Base-by-base conservation (phyloP, 164 flowering plant genomes). In the Annona cherimola region DNA sequence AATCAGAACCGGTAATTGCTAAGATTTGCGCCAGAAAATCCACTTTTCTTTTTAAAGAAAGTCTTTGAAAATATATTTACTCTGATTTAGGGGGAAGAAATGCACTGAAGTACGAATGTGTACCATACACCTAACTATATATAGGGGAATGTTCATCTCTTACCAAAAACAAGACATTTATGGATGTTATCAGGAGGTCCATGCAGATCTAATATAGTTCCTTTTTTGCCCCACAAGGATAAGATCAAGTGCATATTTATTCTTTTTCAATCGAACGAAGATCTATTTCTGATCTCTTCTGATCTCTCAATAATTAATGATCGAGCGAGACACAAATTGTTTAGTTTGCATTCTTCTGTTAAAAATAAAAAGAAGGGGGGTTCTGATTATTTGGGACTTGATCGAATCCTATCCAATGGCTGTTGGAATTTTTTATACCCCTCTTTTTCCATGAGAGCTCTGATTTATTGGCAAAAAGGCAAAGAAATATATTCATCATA, bases 171-270 rank as follows among this genome's bases (percentile, higher is more conserved):
- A 65, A 67, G 70, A 5, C 70, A 67, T 67, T 46, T 67, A 67
- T 67, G 70, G 70, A 45, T 67, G 45, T 67, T 67, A 67, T 67
- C 70, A 67, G 12, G 70, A 67, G 70, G 59, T 45, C 57, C 59
- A 26, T 67, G 70, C 59, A 67, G 41, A 67, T 67, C 70, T 7
- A 45, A 57, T 45, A 46, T 0, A 67, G 59, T 67, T 46, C 59
- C 59, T 44, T 67, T 67, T 45, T 18, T 4, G 7, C 1, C 7
- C 14, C 59, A 54, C 7, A 14, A 54, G 35, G 35, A 26, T 26
- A n/a, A n/a, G n/a, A 26, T 26, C 35, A 26, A 26, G 35, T 26
- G 35, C 35, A 26, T 26, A 26, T 26, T 26, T 26, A 26, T 26
- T 45, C 39, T 61, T 5, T 61, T 61, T 61, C 1, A 1, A 2